Evolutionary conservation across 495 filamentous ascomycete species (phyloP).

Genomic region (Pseudotulostoma volvatum): DNA sequence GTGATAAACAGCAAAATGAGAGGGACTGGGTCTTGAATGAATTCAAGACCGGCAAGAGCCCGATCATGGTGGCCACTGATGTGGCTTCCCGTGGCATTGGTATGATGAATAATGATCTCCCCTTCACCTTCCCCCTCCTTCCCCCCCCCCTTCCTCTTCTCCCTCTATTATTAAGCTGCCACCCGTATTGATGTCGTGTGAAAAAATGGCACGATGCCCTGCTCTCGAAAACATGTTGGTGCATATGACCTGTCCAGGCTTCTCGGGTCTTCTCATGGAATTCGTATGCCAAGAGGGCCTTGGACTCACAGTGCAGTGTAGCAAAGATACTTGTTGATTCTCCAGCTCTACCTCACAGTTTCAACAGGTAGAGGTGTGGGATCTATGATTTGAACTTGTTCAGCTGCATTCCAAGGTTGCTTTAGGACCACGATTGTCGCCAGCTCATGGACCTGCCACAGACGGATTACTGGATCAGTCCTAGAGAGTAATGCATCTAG

Average conservation of each 20-base stretch:
- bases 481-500: slow-evolving; percentile 55
- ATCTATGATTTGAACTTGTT: slow-evolving; percentile 53
- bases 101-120: slow-evolving; percentile 52
- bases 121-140: slow-evolving; percentile 23
- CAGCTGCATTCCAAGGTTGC: slow-evolving; percentile 53
- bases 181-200: slow-evolving; percentile 46
- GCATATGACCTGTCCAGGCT: slow-evolving; percentile 74
- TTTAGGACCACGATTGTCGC: slow-evolving; percentile 58
- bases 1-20: slow-evolving; percentile 98
- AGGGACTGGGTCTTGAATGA: slow-evolving; percentile 99
- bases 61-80: slow-evolving; percentile 87
- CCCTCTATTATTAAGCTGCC: slow-evolving; percentile 5
- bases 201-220: slow-evolving; percentile 70
- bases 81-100: slow-evolving; percentile 96
- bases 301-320: slow-evolving; percentile 71
- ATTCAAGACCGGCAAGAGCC: slow-evolving; percentile 91
- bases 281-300: slow-evolving; percentile 62
- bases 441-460: slow-evolving; percentile 32
- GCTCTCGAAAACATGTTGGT: slow-evolving; percentile 72
- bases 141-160: slow-evolving; percentile 22
- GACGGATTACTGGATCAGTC: slow-evolving; percentile 38
- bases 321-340: slow-evolving; percentile 50
- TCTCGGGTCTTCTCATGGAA: slow-evolving; percentile 58
- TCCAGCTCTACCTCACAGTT: slow-evolving; percentile 52
- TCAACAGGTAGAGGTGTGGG: slow-evolving; percentile 49